These are phyloP conservation scores for Candida khao-thaluensis DNA, from an alignment of 805 yeast species.

Conservation along the genomic window DNA sequence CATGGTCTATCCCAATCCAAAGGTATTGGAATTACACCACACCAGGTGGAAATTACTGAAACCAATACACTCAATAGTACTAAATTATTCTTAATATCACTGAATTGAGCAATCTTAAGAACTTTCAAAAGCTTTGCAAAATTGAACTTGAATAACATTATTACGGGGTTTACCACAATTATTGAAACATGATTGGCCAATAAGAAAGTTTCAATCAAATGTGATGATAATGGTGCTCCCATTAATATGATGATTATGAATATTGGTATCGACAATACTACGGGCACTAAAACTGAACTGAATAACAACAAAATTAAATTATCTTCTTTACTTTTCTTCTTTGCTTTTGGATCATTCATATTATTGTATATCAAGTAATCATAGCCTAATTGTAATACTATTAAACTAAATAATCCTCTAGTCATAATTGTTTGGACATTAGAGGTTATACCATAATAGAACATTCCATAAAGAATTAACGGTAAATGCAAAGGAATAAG, in stretches of 20 bases:
- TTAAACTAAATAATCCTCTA: conserved; percentile 25
- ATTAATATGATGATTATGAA: conserved; percentile 52
- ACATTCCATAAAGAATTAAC: conserved; percentile 28
- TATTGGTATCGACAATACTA: conserved; percentile 37
- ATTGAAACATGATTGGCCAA: conserved; percentile 62
- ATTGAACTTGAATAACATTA: conserved; percentile 53
- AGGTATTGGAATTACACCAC: conserved; percentile 92
- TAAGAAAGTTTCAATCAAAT: conserved; percentile 53
- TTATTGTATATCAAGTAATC: conserved; percentile 19
- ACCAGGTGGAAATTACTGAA: conserved; percentile 70
- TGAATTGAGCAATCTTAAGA: conserved; percentile 22
- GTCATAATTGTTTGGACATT: conserved; percentile 23
- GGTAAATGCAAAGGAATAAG: conserved; percentile 32
- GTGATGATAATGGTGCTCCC: conserved; percentile 75
- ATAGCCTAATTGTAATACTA: conserved; percentile 25
- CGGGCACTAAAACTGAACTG: conserved; percentile 30
- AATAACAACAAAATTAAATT: conserved; percentile 24
- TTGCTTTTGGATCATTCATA: conserved; percentile 1
- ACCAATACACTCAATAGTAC: conserved; percentile 27
- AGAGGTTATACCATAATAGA: conserved; percentile 28
- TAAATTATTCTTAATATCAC: conserved; percentile 25
- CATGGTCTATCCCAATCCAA: conserved; percentile 97
- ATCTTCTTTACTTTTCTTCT: conserved; percentile 11
- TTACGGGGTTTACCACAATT: conserved; percentile 62
- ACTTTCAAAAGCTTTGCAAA: conserved; percentile 32